Conservation (phyloP, 441 rosid genomes). For the Dalechampia spathulata region DNA sequence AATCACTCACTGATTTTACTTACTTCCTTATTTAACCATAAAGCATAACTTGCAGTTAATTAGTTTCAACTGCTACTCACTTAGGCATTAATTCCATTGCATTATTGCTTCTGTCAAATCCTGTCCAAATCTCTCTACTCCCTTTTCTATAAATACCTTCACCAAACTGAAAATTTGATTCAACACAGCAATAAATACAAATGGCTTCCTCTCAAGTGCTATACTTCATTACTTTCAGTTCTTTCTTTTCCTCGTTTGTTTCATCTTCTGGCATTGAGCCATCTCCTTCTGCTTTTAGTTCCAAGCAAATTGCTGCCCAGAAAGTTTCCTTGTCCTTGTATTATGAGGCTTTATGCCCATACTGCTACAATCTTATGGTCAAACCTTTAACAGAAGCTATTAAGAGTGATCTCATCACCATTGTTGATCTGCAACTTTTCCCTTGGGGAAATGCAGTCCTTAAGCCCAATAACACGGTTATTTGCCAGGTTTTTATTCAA, state of each 20-base stretch:
- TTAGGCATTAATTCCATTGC: not conserved
- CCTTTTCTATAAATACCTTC: not conserved
- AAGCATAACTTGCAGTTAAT: no score
- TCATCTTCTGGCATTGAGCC: not conserved
- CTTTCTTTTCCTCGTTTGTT: not conserved
- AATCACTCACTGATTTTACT: no score
- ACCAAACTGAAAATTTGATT: not conserved
- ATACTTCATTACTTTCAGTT: not conserved
- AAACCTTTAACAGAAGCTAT: not conserved
- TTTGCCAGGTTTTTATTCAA: slow-evolving; percentile 3
- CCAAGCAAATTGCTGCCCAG: not conserved
- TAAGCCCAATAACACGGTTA: not conserved
- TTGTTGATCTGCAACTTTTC: slow-evolving; percentile 7
- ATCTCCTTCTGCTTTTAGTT: not conserved
- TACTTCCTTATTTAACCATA: no score
- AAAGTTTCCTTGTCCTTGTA: slow-evolving; percentile 8
- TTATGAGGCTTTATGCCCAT: slow-evolving; percentile 10
- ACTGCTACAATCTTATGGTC: slow-evolving; percentile 3
- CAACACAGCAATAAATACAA: not conserved
- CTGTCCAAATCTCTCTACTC: no score
- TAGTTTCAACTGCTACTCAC: not conserved
- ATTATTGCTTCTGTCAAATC: not conserved
- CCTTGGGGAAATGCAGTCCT: slow-evolving; percentile 14
- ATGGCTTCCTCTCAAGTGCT: not conserved
- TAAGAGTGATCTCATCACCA: slow-evolving; percentile 9